These are phyloP conservation scores for Carex littledalei DNA, from an alignment of 176 grass and related monocot genomes.

Conservation along the genomic window DNA sequence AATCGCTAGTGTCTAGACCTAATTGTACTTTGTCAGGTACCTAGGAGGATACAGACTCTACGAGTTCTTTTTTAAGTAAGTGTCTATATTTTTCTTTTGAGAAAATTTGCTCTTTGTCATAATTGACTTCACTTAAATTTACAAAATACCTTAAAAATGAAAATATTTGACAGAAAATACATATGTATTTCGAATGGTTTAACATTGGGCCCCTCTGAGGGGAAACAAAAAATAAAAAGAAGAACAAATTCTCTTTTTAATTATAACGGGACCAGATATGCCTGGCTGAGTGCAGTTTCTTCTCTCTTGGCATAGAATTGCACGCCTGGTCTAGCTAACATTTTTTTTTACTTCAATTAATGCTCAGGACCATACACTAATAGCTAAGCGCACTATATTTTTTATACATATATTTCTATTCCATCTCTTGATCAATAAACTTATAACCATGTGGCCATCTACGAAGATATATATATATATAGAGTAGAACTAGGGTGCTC, in stretches of 20 bases:
- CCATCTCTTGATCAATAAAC: not conserved
- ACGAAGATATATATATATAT: not conserved
- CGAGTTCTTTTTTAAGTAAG: too few relatives aligned
- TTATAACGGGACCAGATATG: not conserved
- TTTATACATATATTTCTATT: not conserved
- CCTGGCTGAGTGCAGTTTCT: not conserved
- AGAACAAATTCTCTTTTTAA: not conserved
- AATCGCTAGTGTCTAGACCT: too few relatives aligned
- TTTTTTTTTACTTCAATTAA: not conserved
- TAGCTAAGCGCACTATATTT: not conserved
- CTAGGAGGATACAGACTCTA: too few relatives aligned
- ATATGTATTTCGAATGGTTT: not conserved
- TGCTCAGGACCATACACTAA: constrained; percentile 11
- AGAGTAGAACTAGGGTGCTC: too few relatives aligned
- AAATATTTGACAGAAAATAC: not conserved
- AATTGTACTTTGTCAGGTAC: too few relatives aligned
- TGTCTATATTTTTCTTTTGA: too few relatives aligned
- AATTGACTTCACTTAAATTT: not conserved
- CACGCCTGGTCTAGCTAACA: not conserved
- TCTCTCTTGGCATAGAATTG: constrained; percentile 25
- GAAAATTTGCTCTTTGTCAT: too few relatives aligned
- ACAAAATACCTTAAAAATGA: not conserved
- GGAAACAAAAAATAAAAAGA: not conserved
- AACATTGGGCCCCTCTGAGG: not conserved
- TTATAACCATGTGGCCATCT: not conserved